Conservation (phyloP, 1,284 basidiomycete genomes). For the Porodaedalea pini region DNA sequence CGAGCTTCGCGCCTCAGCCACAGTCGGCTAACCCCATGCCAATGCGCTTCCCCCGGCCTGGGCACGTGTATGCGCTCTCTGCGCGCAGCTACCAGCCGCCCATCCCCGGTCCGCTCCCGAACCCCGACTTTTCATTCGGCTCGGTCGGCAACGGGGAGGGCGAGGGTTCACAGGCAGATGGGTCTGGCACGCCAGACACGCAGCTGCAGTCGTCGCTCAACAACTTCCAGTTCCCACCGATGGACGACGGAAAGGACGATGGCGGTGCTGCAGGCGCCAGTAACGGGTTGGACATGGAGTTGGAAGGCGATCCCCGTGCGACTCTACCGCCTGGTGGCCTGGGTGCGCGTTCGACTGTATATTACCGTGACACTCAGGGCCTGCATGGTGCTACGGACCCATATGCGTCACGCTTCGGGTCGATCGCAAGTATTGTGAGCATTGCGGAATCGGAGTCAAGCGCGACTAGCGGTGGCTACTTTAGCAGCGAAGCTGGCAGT, state of each 20-base stretch:
- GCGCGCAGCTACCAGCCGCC: conserved; percentile 49
- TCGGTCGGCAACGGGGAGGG: conserved; percentile 30
- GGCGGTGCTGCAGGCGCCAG: not conserved
- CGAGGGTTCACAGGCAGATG: conserved; percentile 31
- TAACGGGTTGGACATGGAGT: conserved; percentile 6
- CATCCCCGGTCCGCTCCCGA: conserved; percentile 67
- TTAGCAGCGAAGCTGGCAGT: conserved; percentile 44
- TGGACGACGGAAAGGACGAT: conserved; percentile 11
- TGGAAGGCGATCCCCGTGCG: conserved; percentile 1
- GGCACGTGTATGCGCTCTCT: conserved; percentile 46
- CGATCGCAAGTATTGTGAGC: conserved; percentile 53
- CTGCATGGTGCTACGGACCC: conserved; percentile 27
- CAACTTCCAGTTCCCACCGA: conserved; percentile 12
- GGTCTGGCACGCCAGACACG: conserved; percentile 31
- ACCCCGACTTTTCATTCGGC: conserved; percentile 66
- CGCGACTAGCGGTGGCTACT: conserved; percentile 43
- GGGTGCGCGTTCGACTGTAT: conserved; percentile 1
- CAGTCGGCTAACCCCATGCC: conserved; percentile 14
- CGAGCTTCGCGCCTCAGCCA: not conserved
- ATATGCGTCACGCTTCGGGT: conserved; percentile 54
- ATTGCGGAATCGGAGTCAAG: conserved; percentile 47
- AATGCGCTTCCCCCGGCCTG: conserved; percentile 37
- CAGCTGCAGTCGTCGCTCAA: conserved; percentile 4
- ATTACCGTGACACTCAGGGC: conserved; percentile 6
- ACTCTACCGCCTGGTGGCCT: not conserved